Evolutionary conservation across 2,329 filamentous ascomycete genomes (phyloP).

Genomic region (Scedosporium apiospermum): DNA sequence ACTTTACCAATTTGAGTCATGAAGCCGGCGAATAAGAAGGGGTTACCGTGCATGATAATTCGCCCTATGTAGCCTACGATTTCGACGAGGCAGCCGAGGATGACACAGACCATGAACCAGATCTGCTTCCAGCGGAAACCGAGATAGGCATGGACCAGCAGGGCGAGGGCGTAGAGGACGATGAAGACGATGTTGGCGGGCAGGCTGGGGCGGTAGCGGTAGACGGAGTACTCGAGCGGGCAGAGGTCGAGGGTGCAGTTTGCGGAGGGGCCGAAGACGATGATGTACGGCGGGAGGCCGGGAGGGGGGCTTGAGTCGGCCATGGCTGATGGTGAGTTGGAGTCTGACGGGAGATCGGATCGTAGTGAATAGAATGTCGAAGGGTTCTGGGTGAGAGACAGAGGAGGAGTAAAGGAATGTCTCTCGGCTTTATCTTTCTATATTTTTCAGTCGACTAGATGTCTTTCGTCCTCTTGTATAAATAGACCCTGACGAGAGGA

Average conservation of each 20-base stretch:
- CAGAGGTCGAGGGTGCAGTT: conserved; percentile 36
- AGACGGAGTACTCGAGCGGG: conserved; percentile 31
- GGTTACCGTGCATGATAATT: conserved; percentile 45
- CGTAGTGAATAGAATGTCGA: too few relatives aligned
- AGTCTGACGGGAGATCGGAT: conserved; percentile 4
- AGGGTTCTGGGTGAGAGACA: too few relatives aligned
- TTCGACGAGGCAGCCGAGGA: conserved; percentile 46
- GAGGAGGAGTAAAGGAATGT: too few relatives aligned
- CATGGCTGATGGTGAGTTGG: conserved; percentile 9
- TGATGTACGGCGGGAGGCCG: conserved; percentile 5
- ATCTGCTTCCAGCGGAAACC: conserved; percentile 37
- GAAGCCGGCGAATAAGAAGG: conserved; percentile 50
- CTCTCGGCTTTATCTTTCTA: not conserved
- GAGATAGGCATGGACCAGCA: conserved; percentile 34
- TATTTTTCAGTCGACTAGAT: too few relatives aligned
- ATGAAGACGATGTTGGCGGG: conserved; percentile 42
- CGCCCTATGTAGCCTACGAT: conserved; percentile 55
- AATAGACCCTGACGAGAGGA: too few relatives aligned
- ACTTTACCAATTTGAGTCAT: conserved; percentile 53
- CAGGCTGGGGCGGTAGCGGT: conserved; percentile 44
- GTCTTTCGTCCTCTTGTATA: too few relatives aligned
- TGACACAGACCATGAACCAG: conserved; percentile 41
- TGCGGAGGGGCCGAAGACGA: conserved; percentile 9
- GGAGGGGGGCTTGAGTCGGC: not conserved
- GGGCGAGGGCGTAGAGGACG: conserved; percentile 37